A percentile compares a stretch with the other conserved stretches of the same genome.
phyloP scores from a whole-genome alignment of 78 protist genomes.

The Dictyostelium brefeldianum region DNA sequence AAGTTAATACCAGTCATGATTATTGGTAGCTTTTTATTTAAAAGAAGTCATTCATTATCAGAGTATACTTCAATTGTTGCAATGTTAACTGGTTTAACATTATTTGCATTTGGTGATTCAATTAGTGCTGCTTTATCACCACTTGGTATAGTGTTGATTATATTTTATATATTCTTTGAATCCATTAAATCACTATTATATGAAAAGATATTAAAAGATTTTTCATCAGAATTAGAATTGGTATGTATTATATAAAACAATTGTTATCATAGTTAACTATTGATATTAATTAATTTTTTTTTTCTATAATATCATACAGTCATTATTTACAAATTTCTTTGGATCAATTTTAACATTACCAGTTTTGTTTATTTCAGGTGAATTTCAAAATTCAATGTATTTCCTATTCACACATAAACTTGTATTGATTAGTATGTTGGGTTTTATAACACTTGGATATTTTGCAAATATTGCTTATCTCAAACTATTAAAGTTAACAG shows the following conservation, averaged over 20 bases:
- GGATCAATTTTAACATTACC: conserved; percentile 51
- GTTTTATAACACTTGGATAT: conserved; percentile 53
- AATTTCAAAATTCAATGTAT: conserved; percentile 6
- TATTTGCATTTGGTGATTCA: conserved; percentile 59
- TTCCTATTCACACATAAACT: conserved; percentile 2
- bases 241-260: background rate
- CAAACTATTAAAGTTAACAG: conserved; percentile 47
- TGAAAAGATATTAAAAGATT: conserved; percentile 65
- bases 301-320: background rate
- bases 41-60: conserved; percentile 1
- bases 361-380: conserved; percentile 53
- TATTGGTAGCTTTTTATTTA: conserved; percentile 56
- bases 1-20: conserved; percentile 71
- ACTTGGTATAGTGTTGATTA: conserved; percentile 15
- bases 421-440: background rate
- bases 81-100: conserved; percentile 33
- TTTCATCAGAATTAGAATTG: conserved; percentile 50
- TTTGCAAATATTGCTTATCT: conserved; percentile 67
- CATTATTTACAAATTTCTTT: conserved; percentile 67
- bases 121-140: conserved; percentile 17
- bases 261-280: background rate
- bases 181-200: conserved; percentile 62
- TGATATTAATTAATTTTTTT: background rate
- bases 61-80: conserved; percentile 37
- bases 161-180: conserved; percentile 42